These are phyloP conservation scores for Tuber aestivum DNA, from an alignment of 495 filamentous ascomycete genomes.

Conservation along the genomic window DNA sequence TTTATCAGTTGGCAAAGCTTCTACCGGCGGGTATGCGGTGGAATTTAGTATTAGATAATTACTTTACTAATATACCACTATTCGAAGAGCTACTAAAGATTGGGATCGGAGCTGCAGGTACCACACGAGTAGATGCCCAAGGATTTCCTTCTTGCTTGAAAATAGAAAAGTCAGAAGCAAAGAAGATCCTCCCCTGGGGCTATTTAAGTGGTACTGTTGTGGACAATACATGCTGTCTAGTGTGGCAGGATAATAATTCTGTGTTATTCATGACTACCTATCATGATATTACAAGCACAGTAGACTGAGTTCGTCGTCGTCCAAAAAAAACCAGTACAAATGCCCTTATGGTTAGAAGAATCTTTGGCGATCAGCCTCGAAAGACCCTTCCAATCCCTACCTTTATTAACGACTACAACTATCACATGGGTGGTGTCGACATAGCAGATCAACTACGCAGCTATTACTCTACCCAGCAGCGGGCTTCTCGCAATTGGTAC, in stretches of 20 bases:
- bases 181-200: neutral
- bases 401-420: slow-evolving; percentile 33
- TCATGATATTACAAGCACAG: neutral
- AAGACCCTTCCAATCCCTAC: neutral
- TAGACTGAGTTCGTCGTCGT: no score
- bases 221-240: neutral
- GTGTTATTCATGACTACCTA: slow-evolving; percentile 11
- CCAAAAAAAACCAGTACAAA: no score
- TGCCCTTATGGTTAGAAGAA: no score
- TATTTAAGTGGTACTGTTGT: neutral
- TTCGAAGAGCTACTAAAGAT: neutral
- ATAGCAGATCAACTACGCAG: slow-evolving; percentile 32
- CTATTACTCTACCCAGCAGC: no score
- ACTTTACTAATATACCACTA: slow-evolving; percentile 6
- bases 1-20: slow-evolving; percentile 10
- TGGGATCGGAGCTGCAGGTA: neutral
- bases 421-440: slow-evolving; percentile 38
- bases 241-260: slow-evolving; percentile 11
- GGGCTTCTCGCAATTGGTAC: no score
- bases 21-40: neutral
- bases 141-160: no score
- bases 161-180: neutral
- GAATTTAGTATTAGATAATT: neutral
- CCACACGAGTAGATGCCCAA: neutral
- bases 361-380: no score